A percentile compares a stretch with the other conserved stretches of the same genome.
These are phyloP conservation scores for Fusarium sp. DNA, from an alignment of 2,329 filamentous ascomycete genomes.

Conservation along the genomic window DNA sequence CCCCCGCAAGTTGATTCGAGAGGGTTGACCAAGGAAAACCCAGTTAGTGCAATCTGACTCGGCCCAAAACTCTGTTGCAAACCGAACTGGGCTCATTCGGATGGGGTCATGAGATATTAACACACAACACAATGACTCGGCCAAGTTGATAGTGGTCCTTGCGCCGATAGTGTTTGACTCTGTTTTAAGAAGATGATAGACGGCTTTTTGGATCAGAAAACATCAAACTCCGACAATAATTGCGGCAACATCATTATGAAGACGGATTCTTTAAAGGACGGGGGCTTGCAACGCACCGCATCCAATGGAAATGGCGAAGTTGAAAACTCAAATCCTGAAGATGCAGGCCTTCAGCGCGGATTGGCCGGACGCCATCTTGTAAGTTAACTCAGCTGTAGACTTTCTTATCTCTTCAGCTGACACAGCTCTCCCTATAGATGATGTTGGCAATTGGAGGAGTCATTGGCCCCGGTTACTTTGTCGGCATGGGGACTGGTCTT, in stretches of 20 bases:
- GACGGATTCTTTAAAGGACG: not conserved
- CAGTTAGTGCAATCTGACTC: not conserved
- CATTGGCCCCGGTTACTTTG: constrained; percentile 26
- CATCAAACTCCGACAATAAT: not conserved
- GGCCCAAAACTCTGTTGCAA: not conserved
- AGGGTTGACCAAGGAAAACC: not conserved
- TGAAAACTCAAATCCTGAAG: not conserved
- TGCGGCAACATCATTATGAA: not conserved
- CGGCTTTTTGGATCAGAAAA: not conserved
- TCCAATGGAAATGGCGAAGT: not conserved
- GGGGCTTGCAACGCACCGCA: not conserved
- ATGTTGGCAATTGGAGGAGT: constrained; percentile 26
- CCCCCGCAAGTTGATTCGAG: not conserved
- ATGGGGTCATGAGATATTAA: constrained; percentile 1
- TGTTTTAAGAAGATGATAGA: not conserved
- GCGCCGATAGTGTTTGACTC: not conserved
- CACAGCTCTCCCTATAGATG: constrained; percentile 11
- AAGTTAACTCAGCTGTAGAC: not conserved
- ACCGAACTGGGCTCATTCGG: not conserved
- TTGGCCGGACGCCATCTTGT: not conserved
- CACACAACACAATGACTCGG: not conserved
- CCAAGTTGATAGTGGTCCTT: not conserved
- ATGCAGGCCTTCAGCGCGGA: constrained; percentile 4
- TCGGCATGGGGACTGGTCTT: constrained; percentile 23
- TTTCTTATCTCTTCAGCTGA: not conserved